Base-by-base conservation (phyloP, 176 grass and related monocot genomes). In the Chloris gayana region DNA sequence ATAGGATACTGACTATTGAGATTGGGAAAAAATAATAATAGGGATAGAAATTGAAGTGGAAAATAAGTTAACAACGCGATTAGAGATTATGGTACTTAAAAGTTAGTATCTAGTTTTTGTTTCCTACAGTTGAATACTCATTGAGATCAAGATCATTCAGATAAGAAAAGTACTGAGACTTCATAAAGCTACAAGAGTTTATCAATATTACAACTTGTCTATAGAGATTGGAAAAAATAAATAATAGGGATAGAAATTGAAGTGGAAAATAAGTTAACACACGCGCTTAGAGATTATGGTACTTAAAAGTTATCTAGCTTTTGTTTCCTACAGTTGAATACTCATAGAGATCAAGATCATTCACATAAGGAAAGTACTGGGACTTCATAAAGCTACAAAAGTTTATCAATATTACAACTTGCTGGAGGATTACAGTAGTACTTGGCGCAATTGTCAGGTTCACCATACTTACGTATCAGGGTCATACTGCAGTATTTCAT, bases 401-500 rank as follows among this genome's bases (percentile, higher is more conserved):
- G 17, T 21, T 25, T 60, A 9, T 26, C 19, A 66, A 44, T 21
- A 49, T 53, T 64, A 63, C 5, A 39, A 71, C 46, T 26, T 32
- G 22, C 38, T 77, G 31, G 73, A 74, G 73, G 47, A 64, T 78
- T 78, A 70, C 58, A 85, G 71, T 9, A 65, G 69, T 47, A 77
- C 24, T 82, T 38, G 49, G 6, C 59, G 82, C 77, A 89, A 85
- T 71, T 45, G 33, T 33, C 22, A 62, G 60, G 77, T 69, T 53
- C 22, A 75, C 62, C 30, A 72, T 62, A 87, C 85, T 93, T 98
- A 95, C 95, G 49, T 65, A 37, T 93, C 70, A 75, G 14, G 79
- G 44, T 93, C 84, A 44, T 82, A 93, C 77, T 98, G 86, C 29
- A 93, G 64, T 78, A 95, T 74, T 72, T 95, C 95, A 75, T 91